Conservation (phyloP, 1,284 basidiomycete genomes). For the Ustilago trichophora region DNA sequence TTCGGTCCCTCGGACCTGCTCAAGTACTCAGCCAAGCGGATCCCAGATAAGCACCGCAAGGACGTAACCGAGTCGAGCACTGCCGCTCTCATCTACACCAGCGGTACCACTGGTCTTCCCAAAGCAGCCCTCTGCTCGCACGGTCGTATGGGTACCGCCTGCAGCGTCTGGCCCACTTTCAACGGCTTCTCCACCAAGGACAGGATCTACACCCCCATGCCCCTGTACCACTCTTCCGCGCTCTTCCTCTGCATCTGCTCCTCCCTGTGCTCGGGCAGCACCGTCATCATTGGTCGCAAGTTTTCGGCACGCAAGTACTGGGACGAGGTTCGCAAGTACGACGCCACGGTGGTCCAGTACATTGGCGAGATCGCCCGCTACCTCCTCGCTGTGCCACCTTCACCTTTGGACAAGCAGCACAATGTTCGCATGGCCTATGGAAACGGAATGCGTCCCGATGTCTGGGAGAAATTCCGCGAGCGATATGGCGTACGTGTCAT, state of each 20-base stretch:
- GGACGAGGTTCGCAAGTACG: constrained; percentile 61
- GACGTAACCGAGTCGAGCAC: constrained; percentile 41
- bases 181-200: constrained; percentile 52
- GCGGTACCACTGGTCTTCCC: constrained; percentile 63
- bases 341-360: constrained; percentile 66
- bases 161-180: constrained; percentile 53
- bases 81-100: constrained; percentile 59
- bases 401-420: constrained; percentile 64
- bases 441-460: constrained; percentile 66
- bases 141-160: constrained; percentile 60
- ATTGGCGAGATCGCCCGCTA: constrained; percentile 67
- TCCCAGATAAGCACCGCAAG: constrained; percentile 43
- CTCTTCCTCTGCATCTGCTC: constrained; percentile 63
- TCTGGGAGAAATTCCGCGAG: constrained; percentile 67
- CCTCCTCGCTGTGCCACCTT: constrained; percentile 64
- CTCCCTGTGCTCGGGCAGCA: constrained; percentile 52
- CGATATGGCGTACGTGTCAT: constrained; percentile 62
- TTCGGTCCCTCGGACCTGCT: constrained; percentile 49
- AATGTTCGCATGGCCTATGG: constrained; percentile 67
- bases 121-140: constrained; percentile 66
- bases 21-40: constrained; percentile 42
- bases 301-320: constrained; percentile 66
- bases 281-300: constrained; percentile 67
- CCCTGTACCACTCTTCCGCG: constrained; percentile 62
- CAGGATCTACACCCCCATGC: constrained; percentile 67